Base-by-base conservation (phyloP, 2,329 filamentous ascomycete genomes). In the Macrophomina tecta region DNA sequence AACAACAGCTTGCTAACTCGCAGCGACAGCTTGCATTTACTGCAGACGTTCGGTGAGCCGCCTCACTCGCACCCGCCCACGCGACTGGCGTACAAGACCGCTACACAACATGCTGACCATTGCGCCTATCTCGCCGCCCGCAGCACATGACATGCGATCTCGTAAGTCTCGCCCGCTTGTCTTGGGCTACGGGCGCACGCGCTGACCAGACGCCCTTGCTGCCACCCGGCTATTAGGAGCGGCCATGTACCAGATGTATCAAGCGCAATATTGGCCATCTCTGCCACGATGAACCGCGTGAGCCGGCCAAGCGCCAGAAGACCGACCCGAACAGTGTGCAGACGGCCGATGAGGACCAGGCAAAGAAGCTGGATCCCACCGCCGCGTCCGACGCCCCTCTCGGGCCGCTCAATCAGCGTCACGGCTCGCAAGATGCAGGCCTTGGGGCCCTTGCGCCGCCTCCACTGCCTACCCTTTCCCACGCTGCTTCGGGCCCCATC, bases 221-320 rank as follows among this genome's bases (percentile, higher is more conserved):
- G 74, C 71, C 74, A n/a, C 36, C 36, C 38, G 46, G 56, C 56
- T 55, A 38, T 55, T 80, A 96, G 93, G 93, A 97, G 84, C 90
- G 95, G 78, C 95, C 95, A 75, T 99, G 95, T 86, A 94, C 93
- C 75, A 89, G 95, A 82, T 99, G 95, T 84, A 92, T 98, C 82
- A 99, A 98, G 83, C 90, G 95, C 76, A 97, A 97, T 82, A 99
- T 99, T 79, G 95, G 94, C 74, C 95, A 99, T 81, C 86, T 99
- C 72, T 99, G 95, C 81, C 95, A 97, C 83, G 95, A 99, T 81
- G 95, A 98, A 81, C 94, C 94, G 72, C 90, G 94, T 79, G 94
- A 99, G 76, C 84, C 89, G 9, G 72, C 90, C 68, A 97, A 95
- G 81, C 94, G 94, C 81, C 82, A 86, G 73, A 97, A 94, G 82